Evolutionary conservation across 495 filamentous ascomycete species (phyloP), one percentile per base, ranked within the genome.

Genomic region (Talaromyces adpressus): DNA sequence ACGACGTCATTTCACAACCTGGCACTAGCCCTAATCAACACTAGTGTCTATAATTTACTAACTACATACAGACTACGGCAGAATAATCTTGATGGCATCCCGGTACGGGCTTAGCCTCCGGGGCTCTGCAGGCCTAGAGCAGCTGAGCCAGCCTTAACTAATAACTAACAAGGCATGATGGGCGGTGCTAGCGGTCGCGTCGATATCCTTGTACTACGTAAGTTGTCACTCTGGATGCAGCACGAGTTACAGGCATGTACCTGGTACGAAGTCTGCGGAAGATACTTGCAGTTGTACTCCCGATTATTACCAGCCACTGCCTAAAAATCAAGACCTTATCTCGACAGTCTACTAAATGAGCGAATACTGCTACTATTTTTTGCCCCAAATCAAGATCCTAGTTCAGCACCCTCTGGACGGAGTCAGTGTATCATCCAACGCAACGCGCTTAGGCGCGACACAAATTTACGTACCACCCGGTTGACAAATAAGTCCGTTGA

Each of bases 361-460:
- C 1, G 32, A 34, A 39, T 39, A 39, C 36, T 16, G 14, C 12
- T 41, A 16, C 36, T 41, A 41, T 41, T 41, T 41, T 41, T 41
- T 9, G 36, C 36, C 45, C 22, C 45, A 20, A 49, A 49, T 49
- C 45, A 49, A 49, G 45, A 49, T 49, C n/a, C 18, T 49, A 49
- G 45, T 18, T 22, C 18, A 49, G 22, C 18, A 47, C 41, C 8
- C 16, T 20, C 9, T 47, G 41, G n/a, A 20, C 45, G n/a, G 45
- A 49, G 45, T 49, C 45, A 49, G 22, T 49, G 45, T 49, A 49
- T 49, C 45, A 49, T 49, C 36, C 45, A 49, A 20, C 45, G 45
- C 45, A 49, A 49, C 52, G 52, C 52, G 52, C 52, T 56, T 56
- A 56, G 22, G 52, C 52, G 52, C 23, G 23, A 53, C 52, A 56